Percentiles rank a stretch among this genome's conserved stretches.
Evolutionary conservation across 331 rosid genomes (phyloP).

Genomic region (Stylosanthes scabra): DNA sequence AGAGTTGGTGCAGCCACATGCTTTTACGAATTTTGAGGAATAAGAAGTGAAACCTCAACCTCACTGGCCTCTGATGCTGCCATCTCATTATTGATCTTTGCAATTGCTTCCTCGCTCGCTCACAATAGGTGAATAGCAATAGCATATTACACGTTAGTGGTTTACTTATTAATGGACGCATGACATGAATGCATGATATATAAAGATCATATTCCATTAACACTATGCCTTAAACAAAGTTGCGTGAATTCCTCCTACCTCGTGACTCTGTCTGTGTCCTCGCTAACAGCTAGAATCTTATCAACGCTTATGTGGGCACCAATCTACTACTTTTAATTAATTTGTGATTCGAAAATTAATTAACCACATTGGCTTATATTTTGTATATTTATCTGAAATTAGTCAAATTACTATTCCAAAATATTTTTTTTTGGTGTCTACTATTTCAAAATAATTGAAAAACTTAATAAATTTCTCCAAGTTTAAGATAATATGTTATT

Average conservation of each 20-base stretch:
- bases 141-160: not conserved
- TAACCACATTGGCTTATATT: no score
- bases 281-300: no score
- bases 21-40: not conserved
- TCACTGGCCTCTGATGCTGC: not conserved
- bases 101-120: not conserved
- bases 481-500: no score
- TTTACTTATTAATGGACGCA: not conserved
- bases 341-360: no score
- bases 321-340: no score
- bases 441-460: no score
- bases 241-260: not conserved
- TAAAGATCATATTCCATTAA: not conserved
- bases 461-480: no score
- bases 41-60: not conserved
- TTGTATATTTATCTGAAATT: no score
- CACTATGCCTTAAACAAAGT: not conserved
- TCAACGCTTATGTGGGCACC: no score
- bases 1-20: not conserved
- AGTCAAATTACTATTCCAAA: no score
- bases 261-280: no score
- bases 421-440: no score
- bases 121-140: not conserved
- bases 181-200: not conserved
- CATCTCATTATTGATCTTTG: not conserved